A percentile compares a stretch with the other conserved stretches of the same genome.
phyloP scores from a whole-genome alignment of 441 rosid species.

The Gossypium schwendimanii region DNA sequence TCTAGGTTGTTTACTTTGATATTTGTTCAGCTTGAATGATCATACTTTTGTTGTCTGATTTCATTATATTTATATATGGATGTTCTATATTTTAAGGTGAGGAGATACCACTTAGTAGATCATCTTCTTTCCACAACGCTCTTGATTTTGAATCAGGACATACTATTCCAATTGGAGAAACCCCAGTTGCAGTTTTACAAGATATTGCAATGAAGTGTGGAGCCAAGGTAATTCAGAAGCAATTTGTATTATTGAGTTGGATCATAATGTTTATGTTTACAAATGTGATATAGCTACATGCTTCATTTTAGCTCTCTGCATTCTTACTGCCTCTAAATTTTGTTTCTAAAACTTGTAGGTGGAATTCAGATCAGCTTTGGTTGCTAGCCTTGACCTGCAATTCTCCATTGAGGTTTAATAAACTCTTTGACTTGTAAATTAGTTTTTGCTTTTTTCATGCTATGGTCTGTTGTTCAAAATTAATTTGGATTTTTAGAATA shows the following conservation, averaged over 20 bases:
- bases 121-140: conserved; percentile 59
- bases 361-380: conserved; percentile 67
- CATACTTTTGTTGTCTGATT: conserved; percentile 3
- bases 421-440: conserved; percentile 18
- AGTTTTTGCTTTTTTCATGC: background rate
- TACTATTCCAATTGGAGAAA: conserved; percentile 47
- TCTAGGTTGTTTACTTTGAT: background rate
- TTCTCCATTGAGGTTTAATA: conserved; percentile 70
- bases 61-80: conserved; percentile 23
- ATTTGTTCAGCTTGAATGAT: background rate
- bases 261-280: background rate
- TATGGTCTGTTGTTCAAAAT: background rate
- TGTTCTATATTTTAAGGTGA: conserved; percentile 44
- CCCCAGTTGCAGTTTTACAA: conserved; percentile 53
- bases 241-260: background rate
- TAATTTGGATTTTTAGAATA: background rate
- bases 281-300: background rate
- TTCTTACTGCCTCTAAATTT: background rate
- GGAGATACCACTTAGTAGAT: conserved; percentile 44
- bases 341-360: conserved; percentile 42
- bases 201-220: conserved; percentile 84
- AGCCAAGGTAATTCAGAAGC: conserved; percentile 52
- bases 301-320: background rate
- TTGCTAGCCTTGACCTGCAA: conserved; percentile 62
- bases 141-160: conserved; percentile 57